phyloP scores from a whole-genome alignment of 2,329 filamentous ascomycete species.

The Verruconis gallopava region DNA sequence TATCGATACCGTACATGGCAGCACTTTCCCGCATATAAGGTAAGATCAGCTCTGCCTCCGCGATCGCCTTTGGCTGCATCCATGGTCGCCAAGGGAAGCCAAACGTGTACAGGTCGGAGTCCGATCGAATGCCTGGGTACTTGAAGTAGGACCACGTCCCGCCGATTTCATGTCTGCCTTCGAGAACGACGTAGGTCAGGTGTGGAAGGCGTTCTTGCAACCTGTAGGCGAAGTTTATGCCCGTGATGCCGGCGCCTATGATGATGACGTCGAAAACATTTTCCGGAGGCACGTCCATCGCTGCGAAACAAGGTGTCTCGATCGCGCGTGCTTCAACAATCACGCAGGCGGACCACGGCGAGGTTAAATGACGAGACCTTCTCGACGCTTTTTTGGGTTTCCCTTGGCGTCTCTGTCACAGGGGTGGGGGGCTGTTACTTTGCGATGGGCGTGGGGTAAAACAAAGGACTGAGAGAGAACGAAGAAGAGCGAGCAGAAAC shows the following conservation, averaged over 20 bases:
- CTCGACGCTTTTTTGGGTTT: too few species aligned
- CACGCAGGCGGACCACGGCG: too few species aligned
- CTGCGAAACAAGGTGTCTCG: too few species aligned
- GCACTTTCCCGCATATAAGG: slow-evolving; percentile 33
- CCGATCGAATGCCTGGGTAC: slow-evolving; percentile 56
- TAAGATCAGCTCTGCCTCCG: slow-evolving; percentile 30
- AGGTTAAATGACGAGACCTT: too few species aligned
- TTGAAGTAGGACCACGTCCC: slow-evolving; percentile 71
- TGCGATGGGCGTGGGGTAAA: too few species aligned
- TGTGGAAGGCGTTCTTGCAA: slow-evolving; percentile 44
- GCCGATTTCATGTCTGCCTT: slow-evolving; percentile 51
- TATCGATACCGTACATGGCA: slow-evolving; percentile 31
- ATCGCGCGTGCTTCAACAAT: too few species aligned
- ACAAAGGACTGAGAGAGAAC: too few species aligned
- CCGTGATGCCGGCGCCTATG: slow-evolving; percentile 61
- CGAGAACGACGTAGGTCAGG: slow-evolving; percentile 51
- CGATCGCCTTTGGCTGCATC: slow-evolving; percentile 32
- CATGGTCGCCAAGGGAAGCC: slow-evolving; percentile 59
- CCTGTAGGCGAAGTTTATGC: slow-evolving; percentile 62
- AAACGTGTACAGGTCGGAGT: slow-evolving; percentile 37
- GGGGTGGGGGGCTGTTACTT: too few species aligned
- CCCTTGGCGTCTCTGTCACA: too few species aligned
- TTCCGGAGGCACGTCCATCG: background rate
- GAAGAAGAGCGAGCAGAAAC: too few species aligned
- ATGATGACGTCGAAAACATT: slow-evolving; percentile 39